Percentiles rank a stretch among this genome's conserved stretches.
Evolutionary conservation across 2,329 filamentous ascomycete genomes (phyloP).

Genomic region (Ophiostoma piceae): DNA sequence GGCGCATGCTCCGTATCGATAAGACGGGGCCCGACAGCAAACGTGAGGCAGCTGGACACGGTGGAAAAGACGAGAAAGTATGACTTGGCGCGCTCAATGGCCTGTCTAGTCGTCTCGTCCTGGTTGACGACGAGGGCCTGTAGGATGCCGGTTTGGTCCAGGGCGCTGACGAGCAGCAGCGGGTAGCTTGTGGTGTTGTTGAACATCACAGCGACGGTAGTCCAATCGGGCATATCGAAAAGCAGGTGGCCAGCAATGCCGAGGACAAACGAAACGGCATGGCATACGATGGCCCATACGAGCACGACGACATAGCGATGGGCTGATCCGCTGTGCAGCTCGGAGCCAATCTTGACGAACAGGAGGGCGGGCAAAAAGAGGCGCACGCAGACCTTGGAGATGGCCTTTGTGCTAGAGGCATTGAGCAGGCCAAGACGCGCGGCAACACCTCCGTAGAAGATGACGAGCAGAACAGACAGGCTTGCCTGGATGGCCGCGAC

Average conservation of each 20-base stretch:
- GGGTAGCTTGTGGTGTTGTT: constrained; percentile 47
- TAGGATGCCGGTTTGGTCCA: constrained; percentile 52
- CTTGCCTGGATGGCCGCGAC: constrained; percentile 44
- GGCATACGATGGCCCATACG: constrained; percentile 40
- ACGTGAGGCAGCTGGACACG: constrained; percentile 58
- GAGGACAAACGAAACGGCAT: constrained; percentile 39
- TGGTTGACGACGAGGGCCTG: constrained; percentile 40
- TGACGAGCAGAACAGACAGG: constrained; percentile 44
- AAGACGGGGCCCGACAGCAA: constrained; percentile 56
- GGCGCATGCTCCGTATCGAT: constrained; percentile 44
- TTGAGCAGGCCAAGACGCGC: constrained; percentile 39
- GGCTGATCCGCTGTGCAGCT: constrained; percentile 37
- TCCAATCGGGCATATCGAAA: constrained; percentile 43
- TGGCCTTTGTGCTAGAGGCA: constrained; percentile 35
- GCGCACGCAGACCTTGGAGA: constrained; percentile 45
- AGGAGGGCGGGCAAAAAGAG: constrained; percentile 45
- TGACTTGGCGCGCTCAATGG: constrained; percentile 55
- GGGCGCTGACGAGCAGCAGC: constrained; percentile 41
- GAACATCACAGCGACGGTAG: constrained; percentile 43
- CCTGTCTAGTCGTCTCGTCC: constrained; percentile 37
- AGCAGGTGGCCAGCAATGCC: constrained; percentile 37
- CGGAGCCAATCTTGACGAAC: constrained; percentile 42
- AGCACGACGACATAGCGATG: constrained; percentile 38
- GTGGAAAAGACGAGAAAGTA: constrained; percentile 64
- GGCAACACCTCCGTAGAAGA: constrained; percentile 41